Evolutionary conservation across 2,329 filamentous ascomycete genomes (phyloP), one percentile per base, ranked within the genome.

Genomic region (Penicillium sp.): DNA sequence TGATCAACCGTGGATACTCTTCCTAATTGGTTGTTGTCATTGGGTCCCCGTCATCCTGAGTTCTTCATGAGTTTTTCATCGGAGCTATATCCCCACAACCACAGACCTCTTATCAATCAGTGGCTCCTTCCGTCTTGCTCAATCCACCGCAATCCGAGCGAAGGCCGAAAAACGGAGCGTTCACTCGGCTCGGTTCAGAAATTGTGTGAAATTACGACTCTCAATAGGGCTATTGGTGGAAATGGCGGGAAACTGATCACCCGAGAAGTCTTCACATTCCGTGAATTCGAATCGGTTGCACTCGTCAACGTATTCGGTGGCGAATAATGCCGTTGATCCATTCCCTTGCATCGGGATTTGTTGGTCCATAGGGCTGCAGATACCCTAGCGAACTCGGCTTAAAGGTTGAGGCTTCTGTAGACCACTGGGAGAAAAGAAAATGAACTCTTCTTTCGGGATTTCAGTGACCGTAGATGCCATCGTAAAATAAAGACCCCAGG

Each of bases 91-190:
- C 38, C 35, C 41, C 36, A 44, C 38, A 35, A 11, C 10, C 14
- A 23, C 18, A 40, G 39, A 43, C 46, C 49, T 50, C 52, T 59
- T 59, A 59, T 59, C 57, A 59, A 59, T 58, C 57, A 59, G 54
- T 56, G 29, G 50, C 28, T 41, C 34, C 16, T 18, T 36, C 18
- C 35, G n/a, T 11, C 23, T 26, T 26, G 8, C 29, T 11, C 40
- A 32, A 28, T 22, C 35, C 45, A 52, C 32, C 27, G 39, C 35
- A 46, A 39, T 24, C 50, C 52, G 45, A 44, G 34, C 22, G 22
- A 52, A 31, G 40, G 46, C 56, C 55, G 51, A 54, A 55, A 43
- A 50, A 47, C 50, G 54, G 54, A 51, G 35, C 27, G 20, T 34
- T 47, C 40, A 27, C 18, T 24, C 20, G 13, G 20, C 23, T 34